Conservation (phyloP, 305 asterid genomes). For the Vinca major region DNA sequence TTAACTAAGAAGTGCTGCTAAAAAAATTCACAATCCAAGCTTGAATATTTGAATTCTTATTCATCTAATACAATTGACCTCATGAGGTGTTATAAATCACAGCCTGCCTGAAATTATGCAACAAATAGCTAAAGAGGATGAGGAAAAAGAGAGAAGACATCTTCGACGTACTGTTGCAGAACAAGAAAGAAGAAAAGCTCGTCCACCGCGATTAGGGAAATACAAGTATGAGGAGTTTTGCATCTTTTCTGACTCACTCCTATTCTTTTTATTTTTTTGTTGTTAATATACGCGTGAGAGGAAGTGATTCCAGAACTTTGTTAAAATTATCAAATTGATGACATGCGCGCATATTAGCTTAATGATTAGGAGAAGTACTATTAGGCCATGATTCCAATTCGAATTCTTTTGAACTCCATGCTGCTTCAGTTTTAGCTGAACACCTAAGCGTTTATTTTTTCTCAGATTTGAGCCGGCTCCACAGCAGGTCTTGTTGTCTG, state of each 20-base stretch:
- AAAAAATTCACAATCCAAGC: background rate
- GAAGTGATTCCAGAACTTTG: background rate
- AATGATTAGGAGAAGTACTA: too few relatives aligned
- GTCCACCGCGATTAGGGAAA: conserved; percentile 88
- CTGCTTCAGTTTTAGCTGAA: background rate
- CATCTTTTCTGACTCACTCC: background rate
- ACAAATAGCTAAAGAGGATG: conserved; percentile 76
- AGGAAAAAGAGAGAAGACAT: conserved; percentile 54
- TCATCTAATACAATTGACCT: background rate
- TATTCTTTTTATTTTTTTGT: background rate
- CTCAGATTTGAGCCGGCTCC: conserved; percentile 78
- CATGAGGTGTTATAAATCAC: conserved; percentile 10
- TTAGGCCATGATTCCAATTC: background rate
- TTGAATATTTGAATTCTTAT: background rate
- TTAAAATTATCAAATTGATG: background rate
- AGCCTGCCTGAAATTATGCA: conserved; percentile 62
- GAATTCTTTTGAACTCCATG: background rate
- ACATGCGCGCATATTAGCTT: too few relatives aligned
- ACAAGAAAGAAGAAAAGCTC: conserved; percentile 56
- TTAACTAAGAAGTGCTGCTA: background rate
- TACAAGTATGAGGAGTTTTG: conserved; percentile 44
- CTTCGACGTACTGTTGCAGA: conserved; percentile 64
- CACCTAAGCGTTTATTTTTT: background rate
- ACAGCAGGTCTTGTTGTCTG: conserved; percentile 79
- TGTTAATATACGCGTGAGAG: background rate